Evolutionary conservation across 257 asterid genomes (phyloP).

Genomic region (Plectranthus barbatus): DNA sequence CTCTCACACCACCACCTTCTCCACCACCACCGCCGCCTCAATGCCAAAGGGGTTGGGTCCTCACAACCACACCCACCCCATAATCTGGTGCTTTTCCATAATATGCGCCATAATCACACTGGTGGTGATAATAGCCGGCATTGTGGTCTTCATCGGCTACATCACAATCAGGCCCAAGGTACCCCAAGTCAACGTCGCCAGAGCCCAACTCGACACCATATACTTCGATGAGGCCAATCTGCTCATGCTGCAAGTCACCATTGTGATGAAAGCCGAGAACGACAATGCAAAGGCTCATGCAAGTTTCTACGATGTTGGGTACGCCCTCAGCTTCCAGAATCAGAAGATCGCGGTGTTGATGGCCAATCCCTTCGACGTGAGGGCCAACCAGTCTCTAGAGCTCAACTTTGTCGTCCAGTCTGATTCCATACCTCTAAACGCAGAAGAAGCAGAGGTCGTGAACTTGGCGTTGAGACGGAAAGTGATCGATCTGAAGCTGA

Average conservation of each 20-base stretch:
- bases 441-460: slow-evolving; percentile 37
- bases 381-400: slow-evolving; percentile 33
- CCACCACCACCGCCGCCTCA: slow-evolving; percentile 14
- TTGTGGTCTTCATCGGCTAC: slow-evolving; percentile 55
- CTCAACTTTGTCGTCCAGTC: slow-evolving; percentile 34
- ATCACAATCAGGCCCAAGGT: slow-evolving; percentile 50
- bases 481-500: slow-evolving; percentile 32
- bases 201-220: slow-evolving; percentile 54
- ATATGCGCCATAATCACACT: slow-evolving; percentile 55
- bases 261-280: slow-evolving; percentile 45
- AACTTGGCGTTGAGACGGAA: slow-evolving; percentile 24
- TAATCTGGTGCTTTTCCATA: slow-evolving; percentile 61
- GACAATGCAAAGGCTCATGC: slow-evolving; percentile 51
- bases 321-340: slow-evolving; percentile 39
- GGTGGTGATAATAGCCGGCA: slow-evolving; percentile 57
- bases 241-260: slow-evolving; percentile 40
- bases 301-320: slow-evolving; percentile 32
- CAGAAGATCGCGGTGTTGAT: slow-evolving; percentile 34
- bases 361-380: slow-evolving; percentile 34
- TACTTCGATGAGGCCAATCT: slow-evolving; percentile 45
- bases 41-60: slow-evolving; percentile 49
- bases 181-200: slow-evolving; percentile 38
- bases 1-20: slow-evolving; percentile 3
- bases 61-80: slow-evolving; percentile 46
- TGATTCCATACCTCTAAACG: too few relatives aligned